Conservation (phyloP, 495 filamentous ascomycete species). For the Penicillium goetzii region DNA sequence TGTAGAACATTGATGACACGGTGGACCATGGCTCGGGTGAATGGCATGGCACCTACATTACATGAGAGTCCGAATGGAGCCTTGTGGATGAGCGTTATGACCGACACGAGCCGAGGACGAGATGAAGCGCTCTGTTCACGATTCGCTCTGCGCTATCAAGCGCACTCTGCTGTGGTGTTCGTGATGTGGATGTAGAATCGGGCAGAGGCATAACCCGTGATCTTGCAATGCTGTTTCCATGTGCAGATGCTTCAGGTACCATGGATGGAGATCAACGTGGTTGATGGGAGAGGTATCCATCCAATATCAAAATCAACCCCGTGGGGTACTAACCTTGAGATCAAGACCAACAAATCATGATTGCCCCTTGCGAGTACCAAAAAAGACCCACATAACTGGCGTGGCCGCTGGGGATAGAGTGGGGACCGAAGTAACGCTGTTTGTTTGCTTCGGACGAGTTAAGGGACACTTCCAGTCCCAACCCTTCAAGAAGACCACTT, state of each 20-base stretch:
- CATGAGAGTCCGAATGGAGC: background rate
- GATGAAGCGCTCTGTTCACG: constrained; percentile 98
- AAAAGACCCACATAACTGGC: background rate
- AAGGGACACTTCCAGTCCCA: background rate
- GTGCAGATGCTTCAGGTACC: background rate
- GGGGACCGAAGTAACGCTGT: background rate
- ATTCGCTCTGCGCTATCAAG: constrained; percentile 96
- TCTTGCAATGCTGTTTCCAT: background rate
- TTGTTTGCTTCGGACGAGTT: background rate
- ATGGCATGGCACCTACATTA: background rate
- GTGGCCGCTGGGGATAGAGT: background rate
- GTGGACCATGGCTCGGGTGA: background rate
- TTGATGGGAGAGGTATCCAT: background rate
- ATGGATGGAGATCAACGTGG: background rate
- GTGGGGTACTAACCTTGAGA: background rate
- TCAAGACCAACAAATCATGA: background rate
- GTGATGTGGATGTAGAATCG: background rate
- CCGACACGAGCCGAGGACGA: constrained; percentile 59
- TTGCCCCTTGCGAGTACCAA: background rate
- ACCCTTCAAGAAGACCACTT: background rate
- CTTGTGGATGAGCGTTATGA: background rate
- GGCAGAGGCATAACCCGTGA: background rate
- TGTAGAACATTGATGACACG: background rate
- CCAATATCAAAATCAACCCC: background rate
- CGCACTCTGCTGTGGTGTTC: constrained; percentile 62